phyloP scores from a whole-genome alignment of 1,139 yeast genomes.

The Candida gigantensis region DNA sequence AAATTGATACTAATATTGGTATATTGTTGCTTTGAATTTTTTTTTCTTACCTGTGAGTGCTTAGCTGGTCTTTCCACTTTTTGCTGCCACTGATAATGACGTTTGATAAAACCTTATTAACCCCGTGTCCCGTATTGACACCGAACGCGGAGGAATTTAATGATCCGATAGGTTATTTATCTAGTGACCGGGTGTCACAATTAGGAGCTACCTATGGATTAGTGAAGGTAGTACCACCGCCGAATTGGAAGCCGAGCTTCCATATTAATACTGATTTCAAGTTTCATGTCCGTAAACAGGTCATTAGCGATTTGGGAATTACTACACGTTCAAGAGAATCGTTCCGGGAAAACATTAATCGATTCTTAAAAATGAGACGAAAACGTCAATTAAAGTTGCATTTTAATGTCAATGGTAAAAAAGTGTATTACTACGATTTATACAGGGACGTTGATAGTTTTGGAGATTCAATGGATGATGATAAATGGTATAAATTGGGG shows the following conservation, averaged over 20 bases:
- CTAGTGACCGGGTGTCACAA: constrained; percentile 48
- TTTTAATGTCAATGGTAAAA: constrained; percentile 26
- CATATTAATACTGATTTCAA: constrained; percentile 54
- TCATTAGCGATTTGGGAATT: constrained; percentile 62
- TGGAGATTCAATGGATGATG: constrained; percentile 24
- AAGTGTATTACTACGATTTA: constrained; percentile 54
- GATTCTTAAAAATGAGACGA: constrained; percentile 52
- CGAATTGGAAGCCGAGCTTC: constrained; percentile 53
- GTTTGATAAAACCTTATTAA: constrained; percentile 30
- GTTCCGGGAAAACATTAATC: constrained; percentile 59
- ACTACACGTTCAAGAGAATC: constrained; percentile 62
- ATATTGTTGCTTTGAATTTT: too few species aligned
- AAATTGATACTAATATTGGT: constrained; percentile 10
- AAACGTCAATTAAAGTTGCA: constrained; percentile 28
- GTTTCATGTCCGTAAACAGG: constrained; percentile 68
- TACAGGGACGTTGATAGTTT: constrained; percentile 44
- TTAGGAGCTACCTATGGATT: constrained; percentile 65
- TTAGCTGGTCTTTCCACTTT: too few species aligned
- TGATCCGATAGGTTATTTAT: constrained; percentile 63
- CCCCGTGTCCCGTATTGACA: constrained; percentile 55
- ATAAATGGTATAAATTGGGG: constrained; percentile 38
- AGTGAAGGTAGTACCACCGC: constrained; percentile 66
- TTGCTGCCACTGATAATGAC: too few species aligned
- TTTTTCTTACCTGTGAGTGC: too few species aligned
- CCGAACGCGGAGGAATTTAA: constrained; percentile 58